Conservation (phyloP, 495 filamentous ascomycete species). For the Neurospora sp. region DNA sequence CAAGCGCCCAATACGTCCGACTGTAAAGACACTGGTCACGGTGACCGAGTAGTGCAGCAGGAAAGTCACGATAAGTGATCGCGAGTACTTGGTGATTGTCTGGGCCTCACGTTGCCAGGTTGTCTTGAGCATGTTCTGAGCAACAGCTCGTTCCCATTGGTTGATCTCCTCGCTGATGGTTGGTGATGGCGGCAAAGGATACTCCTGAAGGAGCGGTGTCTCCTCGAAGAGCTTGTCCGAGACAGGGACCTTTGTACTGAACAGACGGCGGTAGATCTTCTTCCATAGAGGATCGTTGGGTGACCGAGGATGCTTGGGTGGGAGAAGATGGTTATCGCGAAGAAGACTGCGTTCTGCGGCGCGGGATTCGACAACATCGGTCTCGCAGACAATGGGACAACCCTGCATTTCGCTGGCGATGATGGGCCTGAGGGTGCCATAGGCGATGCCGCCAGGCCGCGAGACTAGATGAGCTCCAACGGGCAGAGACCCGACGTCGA, state of each 20-base stretch:
- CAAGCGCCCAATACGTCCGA: conserved; percentile 50
- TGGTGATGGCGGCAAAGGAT: conserved; percentile 3
- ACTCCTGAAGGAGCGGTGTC: neutral
- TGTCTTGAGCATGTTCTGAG: conserved; percentile 62
- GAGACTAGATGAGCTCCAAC: conserved; percentile 46
- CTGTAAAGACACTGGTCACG: conserved; percentile 56
- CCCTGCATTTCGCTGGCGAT: conserved; percentile 35
- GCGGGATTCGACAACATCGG: conserved; percentile 40
- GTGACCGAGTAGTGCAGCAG: conserved; percentile 64
- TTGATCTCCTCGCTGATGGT: conserved; percentile 19
- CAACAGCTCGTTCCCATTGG: conserved; percentile 69
- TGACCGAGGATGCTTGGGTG: conserved; percentile 44
- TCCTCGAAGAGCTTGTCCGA: neutral
- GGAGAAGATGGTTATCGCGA: conserved; percentile 65
- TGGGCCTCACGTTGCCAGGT: conserved; percentile 76
- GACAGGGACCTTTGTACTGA: conserved; percentile 43
- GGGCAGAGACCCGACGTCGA: conserved; percentile 23
- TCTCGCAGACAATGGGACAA: conserved; percentile 46
- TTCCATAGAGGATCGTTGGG: conserved; percentile 7
- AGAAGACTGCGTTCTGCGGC: conserved; percentile 66
- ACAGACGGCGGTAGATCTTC: conserved; percentile 29
- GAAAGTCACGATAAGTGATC: conserved; percentile 57
- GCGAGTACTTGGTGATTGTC: conserved; percentile 47
- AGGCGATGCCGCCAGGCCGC: conserved; percentile 54
- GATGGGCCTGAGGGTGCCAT: conserved; percentile 42